Evolutionary conservation across 768 basidiomycete genomes (phyloP), one percentile per base, ranked within the genome.

Genomic region (Wakefieldia striispora): DNA sequence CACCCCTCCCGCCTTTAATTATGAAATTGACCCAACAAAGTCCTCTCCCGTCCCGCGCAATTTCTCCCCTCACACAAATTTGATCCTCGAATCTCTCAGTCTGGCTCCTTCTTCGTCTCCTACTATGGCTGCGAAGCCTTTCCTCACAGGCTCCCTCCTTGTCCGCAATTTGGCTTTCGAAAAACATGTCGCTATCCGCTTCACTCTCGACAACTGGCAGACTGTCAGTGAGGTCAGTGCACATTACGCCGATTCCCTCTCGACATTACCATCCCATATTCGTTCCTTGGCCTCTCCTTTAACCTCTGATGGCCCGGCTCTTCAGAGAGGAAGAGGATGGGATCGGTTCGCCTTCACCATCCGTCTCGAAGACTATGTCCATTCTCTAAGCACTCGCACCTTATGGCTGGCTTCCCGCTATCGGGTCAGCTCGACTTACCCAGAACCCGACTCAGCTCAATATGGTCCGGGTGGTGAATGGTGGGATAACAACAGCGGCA

Each of bases 161-260:
- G 91, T 93, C 17, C 81, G 85, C 56, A 97, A 98, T 65, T 57
- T 97, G 45, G 74, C 88, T 0, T 98, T 88, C 54, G 84, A 89
- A 66, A 98, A 98, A 70, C 75, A 79, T 44, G 85, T 97, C 40
- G 83, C 80, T 0, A 77, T 97, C 1, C 75, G 95, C 1, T 98
- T 95, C 66, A 97, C 95, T 2, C 74, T 95, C 40, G 95, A 97
- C 67, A 83, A 88, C 41, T 98, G 95, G 95, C 82, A 87, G 54
- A 98, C 95, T 3, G 89, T n/a, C n/a, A n/a, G n/a, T n/a, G n/a
- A n/a, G n/a, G n/a, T n/a, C n/a, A n/a, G n/a, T n/a, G n/a, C n/a
- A n/a, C 68, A 61, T 40, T 69, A 84, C 52, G 59, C 70, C 33
- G 66, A 67, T n/a, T 76, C 75, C 16, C 61, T 84, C 23, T 53